Conservation (phyloP, 108 stramenopile species). For the Cylindrotheca fusiformis region DNA sequence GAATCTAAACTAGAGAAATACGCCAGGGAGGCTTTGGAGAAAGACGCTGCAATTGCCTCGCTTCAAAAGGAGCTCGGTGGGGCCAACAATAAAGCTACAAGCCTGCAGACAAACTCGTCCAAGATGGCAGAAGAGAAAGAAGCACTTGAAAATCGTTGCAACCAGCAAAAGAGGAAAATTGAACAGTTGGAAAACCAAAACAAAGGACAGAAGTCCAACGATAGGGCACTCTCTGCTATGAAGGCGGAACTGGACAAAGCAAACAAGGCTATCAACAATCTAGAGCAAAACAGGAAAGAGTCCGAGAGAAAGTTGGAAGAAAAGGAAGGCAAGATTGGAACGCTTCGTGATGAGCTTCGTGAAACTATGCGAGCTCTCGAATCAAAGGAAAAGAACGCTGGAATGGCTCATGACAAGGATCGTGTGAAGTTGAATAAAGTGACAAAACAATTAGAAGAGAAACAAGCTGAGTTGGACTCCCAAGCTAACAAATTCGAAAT, state of each 20-base stretch:
- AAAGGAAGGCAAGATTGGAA: not conserved
- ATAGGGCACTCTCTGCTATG: not conserved
- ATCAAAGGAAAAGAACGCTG: not conserved
- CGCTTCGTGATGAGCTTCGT: not conserved
- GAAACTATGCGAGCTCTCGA: not conserved
- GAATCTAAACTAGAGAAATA: not conserved
- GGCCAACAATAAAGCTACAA: not conserved
- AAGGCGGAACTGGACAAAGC: not conserved
- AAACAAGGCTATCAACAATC: not conserved
- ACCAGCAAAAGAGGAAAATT: not conserved
- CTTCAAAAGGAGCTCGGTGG: not conserved
- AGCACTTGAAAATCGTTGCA: not conserved
- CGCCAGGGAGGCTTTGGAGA: not conserved
- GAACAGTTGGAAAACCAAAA: slow-evolving; percentile 5
- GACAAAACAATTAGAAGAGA: not conserved
- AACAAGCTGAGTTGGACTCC: not conserved
- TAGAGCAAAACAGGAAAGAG: not conserved
- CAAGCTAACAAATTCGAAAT: not conserved
- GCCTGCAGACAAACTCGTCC: not conserved
- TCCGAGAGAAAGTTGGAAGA: not conserved
- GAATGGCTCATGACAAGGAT: not conserved
- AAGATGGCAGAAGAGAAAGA: not conserved
- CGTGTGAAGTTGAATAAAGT: not conserved
- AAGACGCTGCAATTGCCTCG: not conserved
- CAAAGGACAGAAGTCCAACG: not conserved